Conservation (phyloP, 495 filamentous ascomycete genomes). For the Xeromyces bisporus region DNA sequence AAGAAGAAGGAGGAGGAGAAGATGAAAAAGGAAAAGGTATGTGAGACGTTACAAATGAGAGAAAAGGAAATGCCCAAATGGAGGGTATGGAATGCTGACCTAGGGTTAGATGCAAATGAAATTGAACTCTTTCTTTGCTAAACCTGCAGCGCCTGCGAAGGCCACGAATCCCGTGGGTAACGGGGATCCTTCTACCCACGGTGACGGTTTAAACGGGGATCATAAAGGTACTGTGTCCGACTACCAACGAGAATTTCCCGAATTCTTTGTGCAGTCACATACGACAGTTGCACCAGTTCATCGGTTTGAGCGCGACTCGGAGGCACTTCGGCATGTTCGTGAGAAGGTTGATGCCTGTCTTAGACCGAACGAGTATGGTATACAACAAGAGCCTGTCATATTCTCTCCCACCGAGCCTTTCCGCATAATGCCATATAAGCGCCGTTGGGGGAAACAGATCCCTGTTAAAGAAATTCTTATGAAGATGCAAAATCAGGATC, state of each 20-base stretch:
- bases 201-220: constrained; percentile 5
- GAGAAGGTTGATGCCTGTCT: constrained; percentile 31
- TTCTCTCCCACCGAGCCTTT: constrained; percentile 44
- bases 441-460: constrained; percentile 32
- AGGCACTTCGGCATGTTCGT: constrained; percentile 28
- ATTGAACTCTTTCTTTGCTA: constrained; percentile 45
- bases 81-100: no score
- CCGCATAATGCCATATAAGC: constrained; percentile 34
- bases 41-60: no score
- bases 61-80: no score
- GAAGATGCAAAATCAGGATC: constrained; percentile 25
- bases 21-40: constrained; percentile 50
- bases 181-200: no score
- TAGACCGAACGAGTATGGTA: constrained; percentile 13
- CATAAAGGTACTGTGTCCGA: constrained; percentile 24
- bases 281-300: constrained; percentile 41
- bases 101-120: constrained; percentile 34
- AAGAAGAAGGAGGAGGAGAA: constrained; percentile 44
- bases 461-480: constrained; percentile 53
- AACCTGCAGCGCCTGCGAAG: constrained; percentile 18
- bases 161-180: constrained; percentile 12
- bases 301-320: constrained; percentile 37
- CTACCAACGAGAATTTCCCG: constrained; percentile 58
- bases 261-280: constrained; percentile 57
- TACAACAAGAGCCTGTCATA: constrained; percentile 6